These are phyloP conservation scores for Penicillium cataractarum DNA, from an alignment of 495 filamentous ascomycete genomes.

Conservation along the genomic window DNA sequence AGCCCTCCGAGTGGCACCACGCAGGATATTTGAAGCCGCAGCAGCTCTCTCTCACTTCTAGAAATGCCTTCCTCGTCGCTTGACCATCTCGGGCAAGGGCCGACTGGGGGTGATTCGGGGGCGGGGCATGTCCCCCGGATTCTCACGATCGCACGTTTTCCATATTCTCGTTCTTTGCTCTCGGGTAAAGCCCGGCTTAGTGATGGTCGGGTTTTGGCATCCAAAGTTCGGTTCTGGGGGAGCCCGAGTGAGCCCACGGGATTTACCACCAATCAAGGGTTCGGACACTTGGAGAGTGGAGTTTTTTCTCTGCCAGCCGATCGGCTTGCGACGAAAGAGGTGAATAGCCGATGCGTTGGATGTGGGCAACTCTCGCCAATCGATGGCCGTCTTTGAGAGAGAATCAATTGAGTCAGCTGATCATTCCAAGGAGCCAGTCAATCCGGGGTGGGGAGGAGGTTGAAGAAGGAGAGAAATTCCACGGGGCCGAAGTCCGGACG, in stretches of 20 bases:
- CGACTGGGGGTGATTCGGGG: not conserved
- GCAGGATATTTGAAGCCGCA: slow-evolving; percentile 8
- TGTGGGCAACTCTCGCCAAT: not conserved
- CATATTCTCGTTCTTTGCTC: not conserved
- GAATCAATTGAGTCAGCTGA: not conserved
- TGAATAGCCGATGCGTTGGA: not conserved
- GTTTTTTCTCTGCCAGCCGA: not conserved
- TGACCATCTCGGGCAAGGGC: not conserved
- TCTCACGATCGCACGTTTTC: not conserved
- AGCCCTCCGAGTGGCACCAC: slow-evolving; percentile 16
- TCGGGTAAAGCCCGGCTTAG: not conserved
- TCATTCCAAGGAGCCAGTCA: not conserved
- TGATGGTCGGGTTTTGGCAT: not conserved
- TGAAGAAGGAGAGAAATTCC: not conserved
- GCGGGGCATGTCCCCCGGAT: not conserved
- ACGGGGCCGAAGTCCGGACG: not conserved
- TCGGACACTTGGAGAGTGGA: not conserved
- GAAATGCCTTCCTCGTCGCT: not conserved
- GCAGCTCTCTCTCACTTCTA: not conserved
- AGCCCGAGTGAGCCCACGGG: not conserved
- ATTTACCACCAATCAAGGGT: not conserved
- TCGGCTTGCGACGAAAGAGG: not conserved
- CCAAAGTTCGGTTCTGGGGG: not conserved
- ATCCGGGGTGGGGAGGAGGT: not conserved
- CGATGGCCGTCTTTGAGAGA: not conserved